Evolutionary conservation across 106 monocot genomes (phyloP).

Genomic region (Phalaenopsis equestris): DNA sequence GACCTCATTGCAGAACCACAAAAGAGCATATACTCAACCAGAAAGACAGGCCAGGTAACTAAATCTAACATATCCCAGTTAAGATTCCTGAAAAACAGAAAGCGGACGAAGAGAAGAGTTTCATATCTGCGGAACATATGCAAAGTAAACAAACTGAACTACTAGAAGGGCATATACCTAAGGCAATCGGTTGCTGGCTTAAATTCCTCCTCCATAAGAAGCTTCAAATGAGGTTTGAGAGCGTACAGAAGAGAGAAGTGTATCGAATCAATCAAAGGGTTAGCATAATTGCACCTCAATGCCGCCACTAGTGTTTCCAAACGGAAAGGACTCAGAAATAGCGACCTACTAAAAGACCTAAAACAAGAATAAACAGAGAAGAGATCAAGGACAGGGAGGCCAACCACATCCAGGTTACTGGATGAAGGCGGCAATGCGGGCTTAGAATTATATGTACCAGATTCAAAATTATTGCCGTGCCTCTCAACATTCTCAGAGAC

Average conservation of each 20-base stretch:
- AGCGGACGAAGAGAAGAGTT: not conserved
- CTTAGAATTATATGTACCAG: slow-evolving; percentile 14
- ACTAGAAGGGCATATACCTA: slow-evolving; percentile 38
- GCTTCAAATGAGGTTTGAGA: slow-evolving; percentile 65
- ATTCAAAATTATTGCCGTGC: not conserved
- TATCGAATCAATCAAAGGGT: slow-evolving; percentile 74
- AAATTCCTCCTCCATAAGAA: slow-evolving; percentile 53
- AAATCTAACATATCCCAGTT: slow-evolving; percentile 84
- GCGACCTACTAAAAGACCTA: slow-evolving; percentile 66
- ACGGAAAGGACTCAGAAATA: slow-evolving; percentile 80
- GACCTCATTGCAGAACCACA: slow-evolving; percentile 32
- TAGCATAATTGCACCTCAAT: slow-evolving; percentile 41
- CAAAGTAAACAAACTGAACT: not conserved
- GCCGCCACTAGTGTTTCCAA: slow-evolving; percentile 64
- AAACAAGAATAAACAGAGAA: slow-evolving; percentile 83
- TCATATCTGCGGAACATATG: not conserved
- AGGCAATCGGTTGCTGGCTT: slow-evolving; percentile 66
- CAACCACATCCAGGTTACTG: slow-evolving; percentile 48
- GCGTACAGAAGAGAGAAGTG: slow-evolving; percentile 75
- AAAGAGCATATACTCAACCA: slow-evolving; percentile 59
- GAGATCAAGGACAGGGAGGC: slow-evolving; percentile 60
- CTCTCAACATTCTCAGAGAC: not conserved
- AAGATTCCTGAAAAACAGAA: slow-evolving; percentile 55
- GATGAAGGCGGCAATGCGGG: slow-evolving; percentile 72
- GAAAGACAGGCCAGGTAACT: slow-evolving; percentile 84